Base-by-base conservation (phyloP, 73 alveolate genomes). In the Paramecium tetraurelia region DNA sequence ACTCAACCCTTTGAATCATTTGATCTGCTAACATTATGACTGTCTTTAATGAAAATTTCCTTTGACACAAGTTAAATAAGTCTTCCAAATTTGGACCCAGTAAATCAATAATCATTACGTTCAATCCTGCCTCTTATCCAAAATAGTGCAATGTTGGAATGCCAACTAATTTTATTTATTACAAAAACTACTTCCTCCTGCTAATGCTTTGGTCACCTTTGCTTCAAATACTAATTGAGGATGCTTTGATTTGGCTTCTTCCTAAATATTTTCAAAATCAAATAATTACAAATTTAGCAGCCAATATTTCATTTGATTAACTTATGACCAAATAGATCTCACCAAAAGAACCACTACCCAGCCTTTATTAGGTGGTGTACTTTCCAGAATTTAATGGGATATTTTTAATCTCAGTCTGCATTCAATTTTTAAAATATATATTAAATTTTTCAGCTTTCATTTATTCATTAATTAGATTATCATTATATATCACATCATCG, bases 331-430 rank as follows among this genome's bases (percentile, higher is more conserved):
- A 68, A 92, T 85, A 97, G 11, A 97, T 96, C 41, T 96, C 98
- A 20, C 99, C 99, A 86, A 96, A 97, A 18, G 98, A 96, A 35
- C 99, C 99, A 70, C 94, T 84, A 41, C 99, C 99, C 35, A 97
- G 93, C 85, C 95, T 96, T 58, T 93, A 86, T 20, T 92, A 92
- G 20, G 95, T 92, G 2, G 38, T 75, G 50, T 44, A 94, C 59
- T 93, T 44, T 9, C 95, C 95, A 22, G 92, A 16, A 16, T 53
- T 53, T 8, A 53, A 18, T 53, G 27, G 12, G 4, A 53, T 53
- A 53, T 53, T 53, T 53, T 53, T 53, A 18, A 53, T 53, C 33
- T 53, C 69, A 16, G 35, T 35, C 21, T 53, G 69, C 69, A 53
- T 53, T 53, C 35, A 53, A 53, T 53, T 53, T 50, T 53, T 53